These are phyloP conservation scores for Pseudopediastrum boryanum DNA, from an alignment of 139 green algal genomes.

Conservation along the genomic window DNA sequence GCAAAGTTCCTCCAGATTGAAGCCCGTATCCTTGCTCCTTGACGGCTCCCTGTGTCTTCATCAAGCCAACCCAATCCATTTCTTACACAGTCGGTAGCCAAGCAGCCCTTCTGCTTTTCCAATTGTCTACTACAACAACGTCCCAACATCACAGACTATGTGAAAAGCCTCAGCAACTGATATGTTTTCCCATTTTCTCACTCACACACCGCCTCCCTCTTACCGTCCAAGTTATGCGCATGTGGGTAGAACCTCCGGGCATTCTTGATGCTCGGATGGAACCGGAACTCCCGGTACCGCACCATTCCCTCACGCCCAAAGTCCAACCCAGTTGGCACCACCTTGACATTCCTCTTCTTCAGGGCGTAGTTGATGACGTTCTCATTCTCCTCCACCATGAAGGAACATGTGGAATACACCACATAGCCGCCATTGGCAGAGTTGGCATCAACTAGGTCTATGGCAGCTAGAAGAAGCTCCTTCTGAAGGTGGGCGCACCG, in stretches of 20 bases:
- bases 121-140: background rate
- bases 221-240: constrained; percentile 98
- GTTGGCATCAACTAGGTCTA: constrained; percentile 93
- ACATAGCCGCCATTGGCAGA: constrained; percentile 76
- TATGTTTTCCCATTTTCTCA: background rate
- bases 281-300: constrained; percentile 89
- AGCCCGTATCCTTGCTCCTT: too few relatives aligned
- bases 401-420: constrained; percentile 98
- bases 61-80: too few relatives aligned
- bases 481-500: constrained; percentile 95
- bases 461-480: constrained; percentile 96
- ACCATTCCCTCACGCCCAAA: constrained; percentile 92
- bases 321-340: constrained; percentile 91
- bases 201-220: background rate
- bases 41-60: too few relatives aligned
- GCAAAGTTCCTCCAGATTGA: too few relatives aligned
- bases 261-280: constrained; percentile 90
- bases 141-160: background rate
- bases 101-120: background rate
- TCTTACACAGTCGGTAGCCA: background rate
- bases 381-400: constrained; percentile 99
- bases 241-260: constrained; percentile 97
- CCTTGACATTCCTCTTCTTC: constrained; percentile 95
- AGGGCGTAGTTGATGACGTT: constrained; percentile 97
- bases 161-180: background rate